Base-by-base conservation (phyloP, 768 basidiomycete species). In the Amanita pseudoporphyria region DNA sequence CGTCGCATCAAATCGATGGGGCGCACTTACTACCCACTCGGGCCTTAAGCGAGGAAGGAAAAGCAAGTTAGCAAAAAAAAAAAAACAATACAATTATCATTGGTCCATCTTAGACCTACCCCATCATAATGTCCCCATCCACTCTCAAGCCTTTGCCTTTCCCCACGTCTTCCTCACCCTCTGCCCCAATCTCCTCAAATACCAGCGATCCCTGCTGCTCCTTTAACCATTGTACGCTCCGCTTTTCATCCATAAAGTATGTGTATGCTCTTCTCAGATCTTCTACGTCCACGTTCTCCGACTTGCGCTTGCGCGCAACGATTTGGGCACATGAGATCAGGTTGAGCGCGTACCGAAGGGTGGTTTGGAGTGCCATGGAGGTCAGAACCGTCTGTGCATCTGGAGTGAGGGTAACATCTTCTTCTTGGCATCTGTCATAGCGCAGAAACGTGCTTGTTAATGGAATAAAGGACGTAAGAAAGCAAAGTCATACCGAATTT, bases 231-330 rank as follows among this genome's bases (percentile, higher is more conserved):
- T 93, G 84, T 42, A 92, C 86, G 56, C 88, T 91, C 54, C 91
- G 72, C 65, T 90, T 90, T 67, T 93, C 90, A 62, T 95, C 92
- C 76, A 91, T 84, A 65, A 95, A 95, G 60, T 89, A 92, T 26
- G 71, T 76, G 63, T 97, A 98, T 1, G 83, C 88, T 47, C 84
- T 72, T 43, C 86, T 69, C 28, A 98, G 71, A 63, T 98, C 95
- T 44, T 86, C 82, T 0, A 89, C 84, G 35, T 85, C 89, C 9
- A 98, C 93, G 28, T 73, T 70, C 47, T 84, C 82, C 7, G 78
- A 71, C 57, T 90, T 93, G 26, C 95, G 79, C 59, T 91, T 85
- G 53, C 79, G 74, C 5, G 95, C 87, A 14, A 95, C 71, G 39
- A 96, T 79, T 55, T 89, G 82, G 0, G 87, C 89, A 42, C 91